These are phyloP conservation scores for Colletotrichum cereale DNA, from an alignment of 2,329 filamentous ascomycete genomes.

Conservation along the genomic window DNA sequence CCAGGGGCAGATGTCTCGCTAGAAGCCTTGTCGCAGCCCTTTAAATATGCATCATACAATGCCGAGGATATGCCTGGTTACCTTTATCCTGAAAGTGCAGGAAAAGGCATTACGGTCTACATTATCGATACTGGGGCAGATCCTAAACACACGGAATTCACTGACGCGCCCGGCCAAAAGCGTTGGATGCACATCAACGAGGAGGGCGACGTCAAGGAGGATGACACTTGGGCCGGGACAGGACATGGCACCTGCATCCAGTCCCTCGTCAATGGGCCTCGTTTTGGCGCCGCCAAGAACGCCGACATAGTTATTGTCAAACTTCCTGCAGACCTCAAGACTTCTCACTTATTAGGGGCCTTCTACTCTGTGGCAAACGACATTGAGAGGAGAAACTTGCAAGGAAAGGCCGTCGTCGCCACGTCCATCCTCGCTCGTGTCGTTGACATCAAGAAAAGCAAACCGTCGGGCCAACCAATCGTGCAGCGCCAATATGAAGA, in stretches of 20 bases:
- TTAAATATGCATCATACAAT: background rate
- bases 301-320: background rate
- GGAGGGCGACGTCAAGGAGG: rapidly evolving
- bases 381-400: background rate
- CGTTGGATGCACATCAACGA: background rate
- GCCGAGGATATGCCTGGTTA: background rate
- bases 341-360: background rate
- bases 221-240: rapidly evolving
- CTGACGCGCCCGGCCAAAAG: background rate
- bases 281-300: background rate
- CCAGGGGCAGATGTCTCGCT: background rate
- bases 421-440: rapidly evolving
- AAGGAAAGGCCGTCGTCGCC: background rate
- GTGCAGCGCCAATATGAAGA: background rate
- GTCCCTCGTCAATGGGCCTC: background rate
- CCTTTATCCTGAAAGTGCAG: too few relatives aligned
- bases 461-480: background rate
- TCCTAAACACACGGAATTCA: too few relatives aligned
- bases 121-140: background rate
- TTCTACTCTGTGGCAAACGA: background rate
- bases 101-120: background rate
- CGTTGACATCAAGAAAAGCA: background rate
- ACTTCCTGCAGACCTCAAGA: rapidly evolving
- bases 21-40: background rate
- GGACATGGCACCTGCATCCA: background rate